Evolutionary conservation across 2,329 filamentous ascomycete genomes (phyloP).

Genomic region (Leptoxyphium fumago): DNA sequence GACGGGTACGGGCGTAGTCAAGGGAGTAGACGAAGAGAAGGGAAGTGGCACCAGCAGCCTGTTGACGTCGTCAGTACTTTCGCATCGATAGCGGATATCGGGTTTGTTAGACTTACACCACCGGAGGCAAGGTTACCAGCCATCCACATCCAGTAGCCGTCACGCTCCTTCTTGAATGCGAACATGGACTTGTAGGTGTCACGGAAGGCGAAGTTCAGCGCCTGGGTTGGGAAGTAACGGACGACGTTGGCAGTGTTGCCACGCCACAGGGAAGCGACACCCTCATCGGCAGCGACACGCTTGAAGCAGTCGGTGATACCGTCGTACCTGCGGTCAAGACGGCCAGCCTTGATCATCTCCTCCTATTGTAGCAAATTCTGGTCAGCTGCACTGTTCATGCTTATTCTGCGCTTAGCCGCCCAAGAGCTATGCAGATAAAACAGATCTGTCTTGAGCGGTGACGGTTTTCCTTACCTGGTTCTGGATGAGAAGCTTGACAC

Average conservation of each 20-base stretch:
- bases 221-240: slow-evolving; percentile 99
- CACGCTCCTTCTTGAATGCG: slow-evolving; percentile 99
- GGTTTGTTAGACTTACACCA: slow-evolving; percentile 57
- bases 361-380: slow-evolving; percentile 44
- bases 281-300: slow-evolving; percentile 79
- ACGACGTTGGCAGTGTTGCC: slow-evolving; percentile 99
- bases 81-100: not conserved
- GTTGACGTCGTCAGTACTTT: slow-evolving; percentile 6
- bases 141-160: slow-evolving; percentile 99
- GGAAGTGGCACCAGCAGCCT: slow-evolving; percentile 97
- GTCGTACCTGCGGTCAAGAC: slow-evolving; percentile 93
- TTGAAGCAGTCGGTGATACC: slow-evolving; percentile 93
- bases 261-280: slow-evolving; percentile 92
- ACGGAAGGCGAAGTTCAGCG: slow-evolving; percentile 99
- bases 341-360: slow-evolving; percentile 98
- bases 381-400: not conserved
- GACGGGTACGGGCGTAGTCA: slow-evolving; percentile 99
- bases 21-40: slow-evolving; percentile 99
- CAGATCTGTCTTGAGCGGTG: too few species aligned
- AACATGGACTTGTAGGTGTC: slow-evolving; percentile 99
- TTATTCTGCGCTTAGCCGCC: too few species aligned
- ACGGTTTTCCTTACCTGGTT: slow-evolving; percentile 66
- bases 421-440: too few species aligned
- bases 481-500: slow-evolving; percentile 99
- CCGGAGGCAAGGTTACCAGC: slow-evolving; percentile 97